These are phyloP conservation scores for Pterula multifida DNA, from an alignment of 1,284 basidiomycete species.

Conservation along the genomic window DNA sequence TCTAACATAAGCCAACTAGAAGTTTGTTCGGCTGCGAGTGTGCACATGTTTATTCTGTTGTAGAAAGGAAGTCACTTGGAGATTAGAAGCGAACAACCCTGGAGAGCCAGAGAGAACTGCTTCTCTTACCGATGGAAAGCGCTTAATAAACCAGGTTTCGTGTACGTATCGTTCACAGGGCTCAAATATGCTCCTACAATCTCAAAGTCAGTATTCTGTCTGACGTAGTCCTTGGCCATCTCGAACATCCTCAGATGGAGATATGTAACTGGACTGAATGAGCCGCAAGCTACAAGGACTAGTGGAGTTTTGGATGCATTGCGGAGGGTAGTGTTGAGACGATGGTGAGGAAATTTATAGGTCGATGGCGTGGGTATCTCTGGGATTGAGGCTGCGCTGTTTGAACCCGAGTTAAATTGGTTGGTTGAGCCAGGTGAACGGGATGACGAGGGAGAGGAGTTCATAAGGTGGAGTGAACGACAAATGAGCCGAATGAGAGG, in stretches of 20 bases:
- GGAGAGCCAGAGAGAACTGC: constrained; percentile 8
- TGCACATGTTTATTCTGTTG: constrained; percentile 78
- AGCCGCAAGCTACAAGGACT: constrained; percentile 71
- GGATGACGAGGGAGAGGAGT: neutral
- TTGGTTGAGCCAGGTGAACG: constrained; percentile 1
- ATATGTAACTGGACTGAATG: constrained; percentile 75
- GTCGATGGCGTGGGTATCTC: constrained; percentile 41
- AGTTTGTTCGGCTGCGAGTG: constrained; percentile 72
- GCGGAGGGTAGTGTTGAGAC: constrained; percentile 43
- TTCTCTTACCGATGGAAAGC: constrained; percentile 63
- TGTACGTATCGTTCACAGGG: constrained; percentile 89
- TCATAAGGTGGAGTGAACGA: no score
- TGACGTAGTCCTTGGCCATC: constrained; percentile 92
- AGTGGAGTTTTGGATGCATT: constrained; percentile 58
- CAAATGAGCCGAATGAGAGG: no score
- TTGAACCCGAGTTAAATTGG: no score
- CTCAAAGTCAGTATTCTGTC: constrained; percentile 89
- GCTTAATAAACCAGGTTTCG: constrained; percentile 79
- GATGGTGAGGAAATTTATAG: constrained; percentile 56
- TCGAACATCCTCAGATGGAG: constrained; percentile 93
- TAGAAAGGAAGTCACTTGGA: constrained; percentile 11
- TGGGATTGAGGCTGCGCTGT: no score
- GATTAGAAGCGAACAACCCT: constrained; percentile 8
- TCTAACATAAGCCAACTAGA: constrained; percentile 87
- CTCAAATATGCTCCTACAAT: constrained; percentile 91